Evolutionary conservation across 257 asterid genomes (phyloP).

Genomic region (Solanum pinnatisectum): DNA sequence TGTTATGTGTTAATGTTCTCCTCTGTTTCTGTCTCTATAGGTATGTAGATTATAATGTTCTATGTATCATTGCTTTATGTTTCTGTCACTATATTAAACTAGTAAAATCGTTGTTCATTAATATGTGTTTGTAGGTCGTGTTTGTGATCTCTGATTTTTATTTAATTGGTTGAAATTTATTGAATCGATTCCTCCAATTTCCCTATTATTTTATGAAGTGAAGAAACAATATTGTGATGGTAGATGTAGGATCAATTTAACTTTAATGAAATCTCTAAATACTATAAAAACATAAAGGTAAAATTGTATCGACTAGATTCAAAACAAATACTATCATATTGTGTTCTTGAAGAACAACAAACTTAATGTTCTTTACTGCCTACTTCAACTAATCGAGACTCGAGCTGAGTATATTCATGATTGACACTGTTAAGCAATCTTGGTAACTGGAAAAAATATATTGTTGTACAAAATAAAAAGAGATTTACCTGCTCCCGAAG

Average conservation of each 20-base stretch:
- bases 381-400: not conserved
- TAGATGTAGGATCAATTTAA: not conserved
- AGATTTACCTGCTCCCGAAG: slow-evolving; percentile 15
- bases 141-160: not conserved
- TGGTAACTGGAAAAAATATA: not conserved
- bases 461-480: not conserved
- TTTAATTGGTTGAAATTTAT: not conserved
- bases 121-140: not conserved
- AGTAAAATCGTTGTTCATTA: no score
- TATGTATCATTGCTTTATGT: not conserved
- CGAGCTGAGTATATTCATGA: not conserved
- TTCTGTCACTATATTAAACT: not conserved
- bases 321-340: not conserved
- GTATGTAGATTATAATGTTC: no score
- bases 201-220: not conserved
- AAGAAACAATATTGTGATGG: not conserved
- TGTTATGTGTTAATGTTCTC: no score
- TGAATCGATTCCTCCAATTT: not conserved
- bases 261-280: not conserved
- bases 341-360: not conserved
- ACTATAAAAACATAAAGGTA: not conserved
- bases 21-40: no score
- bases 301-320: not conserved
- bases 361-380: not conserved
- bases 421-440: not conserved